phyloP scores from a whole-genome alignment of 2,329 filamentous ascomycete genomes.

The Claviceps sp. region DNA sequence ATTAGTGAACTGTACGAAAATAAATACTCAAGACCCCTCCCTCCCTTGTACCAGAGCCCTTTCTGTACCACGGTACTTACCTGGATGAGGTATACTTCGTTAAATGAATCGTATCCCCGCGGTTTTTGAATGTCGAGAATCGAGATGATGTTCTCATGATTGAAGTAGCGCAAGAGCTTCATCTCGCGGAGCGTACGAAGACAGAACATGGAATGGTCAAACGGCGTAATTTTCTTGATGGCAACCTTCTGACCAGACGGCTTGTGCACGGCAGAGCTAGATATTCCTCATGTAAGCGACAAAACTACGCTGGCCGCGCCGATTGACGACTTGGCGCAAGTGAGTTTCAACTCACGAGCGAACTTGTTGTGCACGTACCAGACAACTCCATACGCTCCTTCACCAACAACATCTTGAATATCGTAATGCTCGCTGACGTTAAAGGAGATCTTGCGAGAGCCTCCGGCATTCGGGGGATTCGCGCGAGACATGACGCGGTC shows the following conservation, averaged over 20 bases:
- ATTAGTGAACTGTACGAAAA: not conserved
- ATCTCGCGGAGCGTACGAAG: slow-evolving; percentile 93
- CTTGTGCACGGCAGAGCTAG: slow-evolving; percentile 91
- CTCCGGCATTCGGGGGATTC: slow-evolving; percentile 42
- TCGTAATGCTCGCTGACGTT: slow-evolving; percentile 99
- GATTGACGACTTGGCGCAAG: not conserved
- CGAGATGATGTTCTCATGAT: slow-evolving; percentile 99
- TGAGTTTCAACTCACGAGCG: not conserved
- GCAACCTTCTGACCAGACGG: slow-evolving; percentile 96
- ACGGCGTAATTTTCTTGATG: slow-evolving; percentile 99
- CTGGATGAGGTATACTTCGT: slow-evolving; percentile 97
- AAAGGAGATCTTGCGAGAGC: slow-evolving; percentile 93
- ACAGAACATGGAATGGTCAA: slow-evolving; percentile 99
- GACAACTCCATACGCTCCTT: slow-evolving; percentile 96
- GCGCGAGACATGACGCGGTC: slow-evolving; percentile 39
- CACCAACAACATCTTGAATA: slow-evolving; percentile 97
- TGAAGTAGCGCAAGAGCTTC: slow-evolving; percentile 98
- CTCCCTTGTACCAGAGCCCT: not conserved
- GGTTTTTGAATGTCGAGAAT: slow-evolving; percentile 99
- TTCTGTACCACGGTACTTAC: slow-evolving; percentile 33
- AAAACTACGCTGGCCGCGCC: not conserved
- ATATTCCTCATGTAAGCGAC: not conserved
- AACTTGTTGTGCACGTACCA: slow-evolving; percentile 44
- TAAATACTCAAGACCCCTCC: too few species aligned
- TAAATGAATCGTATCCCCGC: slow-evolving; percentile 87